Percentiles rank a stretch among this genome's conserved stretches.
phyloP scores from a whole-genome alignment of 2,329 filamentous ascomycete genomes.

The Tolypocladium endophyticum region DNA sequence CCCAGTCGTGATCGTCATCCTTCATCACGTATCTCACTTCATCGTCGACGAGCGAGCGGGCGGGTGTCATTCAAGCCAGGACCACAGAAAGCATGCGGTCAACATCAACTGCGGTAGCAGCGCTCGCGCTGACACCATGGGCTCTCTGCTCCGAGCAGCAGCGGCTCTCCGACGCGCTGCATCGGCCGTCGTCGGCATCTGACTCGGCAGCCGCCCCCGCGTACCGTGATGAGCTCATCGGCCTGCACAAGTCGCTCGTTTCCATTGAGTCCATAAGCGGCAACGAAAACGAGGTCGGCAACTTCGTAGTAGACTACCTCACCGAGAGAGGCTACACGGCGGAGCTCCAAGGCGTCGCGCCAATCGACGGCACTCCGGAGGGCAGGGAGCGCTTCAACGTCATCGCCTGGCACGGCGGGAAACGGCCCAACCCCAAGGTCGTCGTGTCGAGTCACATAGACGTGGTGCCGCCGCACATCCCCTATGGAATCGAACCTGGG shows the following conservation, averaged over 20 bases:
- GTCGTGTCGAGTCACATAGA: constrained; percentile 79
- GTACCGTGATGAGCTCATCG: constrained; percentile 46
- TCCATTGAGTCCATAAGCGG: constrained; percentile 62
- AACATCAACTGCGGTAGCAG: constrained; percentile 1
- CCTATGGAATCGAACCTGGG: constrained; percentile 48
- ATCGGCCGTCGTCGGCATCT: not conserved
- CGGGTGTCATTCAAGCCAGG: not conserved
- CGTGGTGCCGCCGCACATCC: constrained; percentile 61
- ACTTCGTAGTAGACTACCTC: constrained; percentile 60
- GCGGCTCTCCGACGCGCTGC: not conserved
- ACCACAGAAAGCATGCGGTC: not conserved
- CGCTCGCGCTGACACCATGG: constrained; percentile 3
- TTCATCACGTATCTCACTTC: not conserved
- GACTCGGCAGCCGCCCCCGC: constrained; percentile 14
- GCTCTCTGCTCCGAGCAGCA: constrained; percentile 4
- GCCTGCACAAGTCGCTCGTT: constrained; percentile 66
- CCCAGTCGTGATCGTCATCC: not conserved
- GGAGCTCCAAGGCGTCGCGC: constrained; percentile 28
- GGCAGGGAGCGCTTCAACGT: constrained; percentile 53
- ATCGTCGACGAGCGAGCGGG: not conserved
- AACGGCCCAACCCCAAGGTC: constrained; percentile 41
- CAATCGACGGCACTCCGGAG: constrained; percentile 16
- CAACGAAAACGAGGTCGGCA: constrained; percentile 57
- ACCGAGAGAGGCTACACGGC: constrained; percentile 31
- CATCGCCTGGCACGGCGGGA: constrained; percentile 50